phyloP scores from a whole-genome alignment of 139 green algal genomes.

The Chlorella sp. region DNA sequence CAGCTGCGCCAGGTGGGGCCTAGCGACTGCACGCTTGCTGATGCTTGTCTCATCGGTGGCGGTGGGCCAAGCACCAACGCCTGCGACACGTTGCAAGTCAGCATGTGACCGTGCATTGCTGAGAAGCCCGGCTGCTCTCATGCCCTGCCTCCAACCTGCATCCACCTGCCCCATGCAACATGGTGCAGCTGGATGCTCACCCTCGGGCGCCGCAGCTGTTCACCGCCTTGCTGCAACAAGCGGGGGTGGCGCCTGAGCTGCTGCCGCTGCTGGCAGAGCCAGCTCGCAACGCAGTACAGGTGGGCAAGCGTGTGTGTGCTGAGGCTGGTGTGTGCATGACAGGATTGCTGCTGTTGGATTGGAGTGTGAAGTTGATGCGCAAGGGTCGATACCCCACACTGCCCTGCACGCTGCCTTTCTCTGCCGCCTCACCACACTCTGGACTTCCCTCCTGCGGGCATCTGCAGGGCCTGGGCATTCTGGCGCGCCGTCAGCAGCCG shows the following conservation, averaged over 20 bases:
- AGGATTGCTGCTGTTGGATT: not conserved
- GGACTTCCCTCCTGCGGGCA: no score
- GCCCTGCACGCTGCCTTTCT: not conserved
- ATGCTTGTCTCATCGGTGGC: not conserved
- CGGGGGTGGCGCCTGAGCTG: conserved; percentile 63
- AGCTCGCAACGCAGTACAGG: conserved; percentile 53
- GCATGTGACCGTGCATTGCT: not conserved
- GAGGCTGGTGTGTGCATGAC: not conserved
- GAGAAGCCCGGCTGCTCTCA: not conserved
- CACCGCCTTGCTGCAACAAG: conserved; percentile 67
- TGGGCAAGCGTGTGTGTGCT: conserved; percentile 1
- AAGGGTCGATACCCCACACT: not conserved
- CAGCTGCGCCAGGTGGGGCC: conserved; percentile 60
- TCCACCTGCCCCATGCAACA: not conserved
- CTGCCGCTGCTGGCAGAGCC: conserved; percentile 84
- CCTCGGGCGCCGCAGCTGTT: conserved; percentile 72
- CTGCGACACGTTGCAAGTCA: not conserved
- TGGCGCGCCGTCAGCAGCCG: conserved; percentile 60
- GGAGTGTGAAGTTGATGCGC: no score
- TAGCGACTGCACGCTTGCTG: not conserved
- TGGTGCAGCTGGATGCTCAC: conserved; percentile 27
- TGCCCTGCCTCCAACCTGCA: no score
- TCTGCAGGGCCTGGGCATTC: conserved; percentile 66
- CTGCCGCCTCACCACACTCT: not conserved
- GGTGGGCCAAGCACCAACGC: not conserved